Evolutionary conservation across 2,329 filamentous ascomycete species (phyloP), one percentile per base, ranked within the genome.

Genomic region (Fusarium sp.): DNA sequence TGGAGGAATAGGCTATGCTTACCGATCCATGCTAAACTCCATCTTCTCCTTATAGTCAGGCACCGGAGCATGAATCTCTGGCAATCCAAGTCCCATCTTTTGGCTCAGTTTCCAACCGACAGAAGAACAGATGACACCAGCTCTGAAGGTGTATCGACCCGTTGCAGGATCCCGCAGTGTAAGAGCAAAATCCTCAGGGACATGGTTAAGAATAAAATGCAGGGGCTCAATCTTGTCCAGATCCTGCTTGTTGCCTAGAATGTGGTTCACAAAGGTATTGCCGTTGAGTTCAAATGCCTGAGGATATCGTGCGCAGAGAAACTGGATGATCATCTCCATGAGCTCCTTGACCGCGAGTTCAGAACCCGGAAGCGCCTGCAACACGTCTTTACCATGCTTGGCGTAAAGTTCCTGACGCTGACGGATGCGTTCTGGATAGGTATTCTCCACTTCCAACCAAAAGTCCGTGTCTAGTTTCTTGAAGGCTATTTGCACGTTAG

Each of bases 11-110:
- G 8, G 22, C 2, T 3, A 7, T 14, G 79, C 88, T 60, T 83
- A 94, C 89, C 94, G 88, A 78, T 97, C 94, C 92, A 97, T 95
- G 45, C 93, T 95, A 73, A 95, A 93, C 41, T 93, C 89, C 93
- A 97, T 95, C 85, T 95, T 97, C 80, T 94, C 92, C 75, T 93
- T 93, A 81, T 96, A 97, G 77, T 97, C 93, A 0, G 95, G 94
- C 24, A 97, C 92, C 0, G 89, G 87, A 1, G 83, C 83, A 79
- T 97, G 95, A 69, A 97, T 96, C 67, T 91, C 88, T 13, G 91
- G 86, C 16, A 97, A 84, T 24, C 88, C 88, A 74, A 92, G 82
- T 0, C 93, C 94, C 64, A 97, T 91, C 84, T 97, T 97, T 27
- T 88, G 89, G 0, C 86, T 89, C 0, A 97, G 84, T 73, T 92